A percentile compares a stretch with the other conserved stretches of the same genome.
phyloP scores from a whole-genome alignment of 768 basidiomycete species.

The Arthromyces matolae region DNA sequence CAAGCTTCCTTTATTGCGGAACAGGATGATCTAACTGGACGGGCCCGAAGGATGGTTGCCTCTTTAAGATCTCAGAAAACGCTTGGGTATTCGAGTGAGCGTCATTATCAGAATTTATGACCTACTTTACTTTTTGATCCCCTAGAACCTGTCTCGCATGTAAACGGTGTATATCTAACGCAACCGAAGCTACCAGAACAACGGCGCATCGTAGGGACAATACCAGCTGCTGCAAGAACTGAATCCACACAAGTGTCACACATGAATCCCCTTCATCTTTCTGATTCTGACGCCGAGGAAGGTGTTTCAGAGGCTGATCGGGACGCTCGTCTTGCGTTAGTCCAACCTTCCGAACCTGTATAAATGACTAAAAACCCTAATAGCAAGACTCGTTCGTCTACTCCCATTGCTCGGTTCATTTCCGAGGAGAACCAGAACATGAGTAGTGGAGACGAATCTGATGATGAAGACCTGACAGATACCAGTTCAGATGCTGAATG shows the following conservation, averaged over 20 bases:
- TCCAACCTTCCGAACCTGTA: conserved; percentile 7
- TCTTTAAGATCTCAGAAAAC: conserved; percentile 7
- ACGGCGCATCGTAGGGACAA: not conserved
- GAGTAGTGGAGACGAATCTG: conserved; percentile 76
- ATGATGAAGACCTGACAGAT: conserved; percentile 67
- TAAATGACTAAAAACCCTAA: not conserved
- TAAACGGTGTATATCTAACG: conserved; percentile 48
- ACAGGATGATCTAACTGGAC: conserved; percentile 68
- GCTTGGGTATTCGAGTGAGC: conserved; percentile 16
- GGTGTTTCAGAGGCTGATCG: conserved; percentile 61
- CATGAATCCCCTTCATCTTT: conserved; percentile 29
- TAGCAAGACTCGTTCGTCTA: conserved; percentile 52
- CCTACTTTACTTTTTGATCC: not conserved
- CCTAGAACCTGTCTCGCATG: conserved; percentile 30
- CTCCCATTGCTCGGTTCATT: conserved; percentile 31
- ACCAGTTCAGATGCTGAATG: conserved; percentile 44
- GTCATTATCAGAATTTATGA: not conserved
- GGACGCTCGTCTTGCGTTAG: conserved; percentile 71
- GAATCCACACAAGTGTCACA: conserved; percentile 5
- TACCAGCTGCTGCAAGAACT: not conserved
- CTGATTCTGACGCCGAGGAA: conserved; percentile 68
- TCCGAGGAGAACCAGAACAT: conserved; percentile 48
- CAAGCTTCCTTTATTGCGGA: conserved; percentile 66
- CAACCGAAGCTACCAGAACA: conserved; percentile 25
- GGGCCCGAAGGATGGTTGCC: conserved; percentile 53